Percentiles rank a stretch among this genome's conserved stretches.
Conservation (phyloP, 192 early-diverging fungal species). For the Rhizophagus clarus region DNA sequence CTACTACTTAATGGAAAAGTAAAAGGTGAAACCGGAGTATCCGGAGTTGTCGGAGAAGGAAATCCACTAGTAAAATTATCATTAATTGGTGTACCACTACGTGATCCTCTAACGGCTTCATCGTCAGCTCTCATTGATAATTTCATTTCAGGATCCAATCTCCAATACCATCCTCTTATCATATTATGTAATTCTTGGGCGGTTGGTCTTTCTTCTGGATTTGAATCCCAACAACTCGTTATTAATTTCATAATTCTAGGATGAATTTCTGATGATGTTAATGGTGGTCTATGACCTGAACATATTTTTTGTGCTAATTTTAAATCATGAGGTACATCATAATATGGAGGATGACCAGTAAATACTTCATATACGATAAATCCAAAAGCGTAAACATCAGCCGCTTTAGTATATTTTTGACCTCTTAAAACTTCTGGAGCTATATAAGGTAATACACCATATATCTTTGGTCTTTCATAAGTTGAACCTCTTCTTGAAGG, state of each 20-base stretch:
- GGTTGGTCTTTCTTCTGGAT: neutral
- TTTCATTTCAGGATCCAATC: neutral
- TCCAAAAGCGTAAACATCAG: slow-evolving; percentile 20
- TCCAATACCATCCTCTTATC: neutral
- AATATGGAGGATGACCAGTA: slow-evolving; percentile 1
- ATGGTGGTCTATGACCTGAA: neutral
- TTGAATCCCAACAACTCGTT: neutral
- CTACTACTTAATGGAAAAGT: neutral
- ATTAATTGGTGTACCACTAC: neutral
- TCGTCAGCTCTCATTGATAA: neutral
- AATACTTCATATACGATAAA: slow-evolving; percentile 4
- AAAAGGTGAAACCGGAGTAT: neutral
- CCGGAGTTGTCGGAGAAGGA: neutral
- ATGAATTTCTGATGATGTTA: neutral
- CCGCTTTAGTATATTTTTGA: neutral
- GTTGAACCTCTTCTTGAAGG: neutral
- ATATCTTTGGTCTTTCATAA: neutral
- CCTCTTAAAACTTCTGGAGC: slow-evolving; percentile 7
- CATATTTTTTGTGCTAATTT: neutral
- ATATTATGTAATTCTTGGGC: neutral
- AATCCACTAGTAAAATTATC: too few species aligned
- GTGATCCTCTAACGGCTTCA: neutral
- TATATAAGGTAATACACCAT: slow-evolving; percentile 25
- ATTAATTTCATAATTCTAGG: neutral
- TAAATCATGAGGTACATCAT: neutral